Evolutionary conservation across 2,329 filamentous ascomycete species (phyloP), one percentile per base, ranked within the genome.

Genomic region (Cercospora zeina): DNA sequence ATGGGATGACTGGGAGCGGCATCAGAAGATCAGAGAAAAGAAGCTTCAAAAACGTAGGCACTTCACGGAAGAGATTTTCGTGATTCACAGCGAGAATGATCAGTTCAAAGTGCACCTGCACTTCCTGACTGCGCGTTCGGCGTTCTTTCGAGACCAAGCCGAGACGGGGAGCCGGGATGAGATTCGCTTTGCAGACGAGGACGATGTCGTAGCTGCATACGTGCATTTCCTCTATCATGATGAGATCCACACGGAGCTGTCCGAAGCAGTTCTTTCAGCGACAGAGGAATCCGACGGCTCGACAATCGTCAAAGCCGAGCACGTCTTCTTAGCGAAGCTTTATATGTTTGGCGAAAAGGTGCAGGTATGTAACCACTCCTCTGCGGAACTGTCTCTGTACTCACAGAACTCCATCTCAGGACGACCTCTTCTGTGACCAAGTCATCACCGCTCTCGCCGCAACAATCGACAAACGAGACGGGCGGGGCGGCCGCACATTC

Each of bases 1-100:
- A 42, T 62, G 59, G 59, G 59, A 58, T 10, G 33, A 50, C 7
- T 62, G 57, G n/a, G 59, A 62, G 27, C n/a, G 42, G 45, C 42
- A 61, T 13, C 30, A 47, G 21, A 36, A 55, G 19, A 49, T n/a
- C 36, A 42, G 14, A 51, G 30, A 47, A 19, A 21, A 9, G 10
- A 37, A 49, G 19, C 37, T 19, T 10, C 50, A 19, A 30, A 55
- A 31, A 47, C 36, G 58, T 36, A 47, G 50, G 11, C 24, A 11
- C 39, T 57, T 45, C 27, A 57, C 54, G 11, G 21, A 57, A 47
- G 36, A 57, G 24, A 30, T 57, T 9, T 7, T 57, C 37, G 27
- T 57, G 3, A 14, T 57, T 2, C 54, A 47, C 21, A 57, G 54
- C 37, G 19, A 19, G 37, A 57, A 57, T 31, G 57, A 51, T 31